These are phyloP conservation scores for Thelephora ganbajun DNA, from an alignment of 768 basidiomycete genomes.

Conservation along the genomic window DNA sequence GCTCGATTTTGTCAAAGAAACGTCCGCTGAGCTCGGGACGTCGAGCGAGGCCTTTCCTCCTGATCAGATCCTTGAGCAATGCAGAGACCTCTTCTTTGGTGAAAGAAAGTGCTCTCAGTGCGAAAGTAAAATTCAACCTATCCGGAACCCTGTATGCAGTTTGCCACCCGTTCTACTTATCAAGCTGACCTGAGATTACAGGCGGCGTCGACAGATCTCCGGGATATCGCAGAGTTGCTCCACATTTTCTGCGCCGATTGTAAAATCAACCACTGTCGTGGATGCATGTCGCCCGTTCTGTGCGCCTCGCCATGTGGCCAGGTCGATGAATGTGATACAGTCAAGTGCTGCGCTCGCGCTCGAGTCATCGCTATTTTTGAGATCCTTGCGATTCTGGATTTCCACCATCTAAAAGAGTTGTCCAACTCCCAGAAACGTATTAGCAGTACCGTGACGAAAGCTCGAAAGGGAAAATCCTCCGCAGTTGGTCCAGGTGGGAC, in stretches of 20 bases:
- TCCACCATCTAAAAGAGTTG: conserved; percentile 28
- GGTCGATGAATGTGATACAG: conserved; percentile 21
- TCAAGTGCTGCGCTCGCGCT: conserved; percentile 30
- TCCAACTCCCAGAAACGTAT: conserved; percentile 26
- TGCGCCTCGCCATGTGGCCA: conserved; percentile 23
- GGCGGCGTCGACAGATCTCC: conserved; percentile 7
- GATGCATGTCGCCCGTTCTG: conserved; percentile 26
- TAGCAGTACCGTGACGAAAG: conserved; percentile 15
- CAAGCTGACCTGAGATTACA: no score
- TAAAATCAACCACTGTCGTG: conserved; percentile 32
- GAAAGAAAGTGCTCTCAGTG: conserved; percentile 25
- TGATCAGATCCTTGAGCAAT: conserved; percentile 19
- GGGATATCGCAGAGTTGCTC: conserved; percentile 20
- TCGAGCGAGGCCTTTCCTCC: conserved; percentile 9
- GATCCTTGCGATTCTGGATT: conserved; percentile 33
- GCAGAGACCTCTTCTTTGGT: conserved; percentile 23
- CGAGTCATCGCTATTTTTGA: conserved; percentile 40
- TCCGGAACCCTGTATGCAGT: conserved; percentile 28
- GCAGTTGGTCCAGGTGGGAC: conserved; percentile 40
- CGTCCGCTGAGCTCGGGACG: no score
- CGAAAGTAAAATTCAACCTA: conserved; percentile 19
- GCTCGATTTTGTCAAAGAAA: no score
- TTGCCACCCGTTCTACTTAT: background rate
- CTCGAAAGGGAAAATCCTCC: conserved; percentile 6
- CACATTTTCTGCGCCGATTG: conserved; percentile 31